Percentiles rank a stretch among this genome's conserved stretches.
These are phyloP conservation scores for Boletellus ananas DNA, from an alignment of 768 basidiomycete species.

Conservation along the genomic window DNA sequence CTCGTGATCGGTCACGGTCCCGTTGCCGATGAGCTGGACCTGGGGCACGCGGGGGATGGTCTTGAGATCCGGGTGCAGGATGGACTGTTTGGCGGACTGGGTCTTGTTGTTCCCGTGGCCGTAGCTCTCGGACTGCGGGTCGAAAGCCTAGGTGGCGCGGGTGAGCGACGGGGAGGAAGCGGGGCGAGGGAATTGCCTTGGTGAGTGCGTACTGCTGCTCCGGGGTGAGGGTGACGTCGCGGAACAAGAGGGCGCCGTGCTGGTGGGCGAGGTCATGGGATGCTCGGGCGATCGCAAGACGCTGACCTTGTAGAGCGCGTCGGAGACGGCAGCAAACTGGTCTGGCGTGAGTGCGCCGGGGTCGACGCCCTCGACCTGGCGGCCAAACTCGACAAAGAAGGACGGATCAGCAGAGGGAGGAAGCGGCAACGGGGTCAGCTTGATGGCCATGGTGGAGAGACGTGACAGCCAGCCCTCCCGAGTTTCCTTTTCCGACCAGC, in stretches of 20 bases:
- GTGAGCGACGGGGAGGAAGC: not conserved
- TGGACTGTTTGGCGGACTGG: constrained; percentile 65
- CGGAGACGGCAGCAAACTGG: constrained; percentile 62
- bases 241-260: constrained; percentile 75
- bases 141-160: constrained; percentile 59
- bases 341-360: constrained; percentile 58
- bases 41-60: constrained; percentile 86
- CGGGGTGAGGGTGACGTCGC: constrained; percentile 62
- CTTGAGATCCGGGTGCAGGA: constrained; percentile 87
- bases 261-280: constrained; percentile 24
- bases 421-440: constrained; percentile 61
- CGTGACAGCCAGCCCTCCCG: too few species aligned
- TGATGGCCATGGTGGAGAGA: constrained; percentile 63
- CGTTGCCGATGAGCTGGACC: constrained; percentile 91
- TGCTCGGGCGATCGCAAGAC: not conserved
- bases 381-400: constrained; percentile 69
- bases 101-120: constrained; percentile 92
- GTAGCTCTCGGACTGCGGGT: constrained; percentile 57
- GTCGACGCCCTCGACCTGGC: constrained; percentile 69
- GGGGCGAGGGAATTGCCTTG: constrained; percentile 48
- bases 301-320: constrained; percentile 72
- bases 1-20: constrained; percentile 74
- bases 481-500: constrained; percentile 14
- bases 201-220: constrained; percentile 84
- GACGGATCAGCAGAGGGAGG: constrained; percentile 68